Evolutionary conservation across 306 rosid genomes (phyloP).

Genomic region (Dalbergia cochinchinensis): DNA sequence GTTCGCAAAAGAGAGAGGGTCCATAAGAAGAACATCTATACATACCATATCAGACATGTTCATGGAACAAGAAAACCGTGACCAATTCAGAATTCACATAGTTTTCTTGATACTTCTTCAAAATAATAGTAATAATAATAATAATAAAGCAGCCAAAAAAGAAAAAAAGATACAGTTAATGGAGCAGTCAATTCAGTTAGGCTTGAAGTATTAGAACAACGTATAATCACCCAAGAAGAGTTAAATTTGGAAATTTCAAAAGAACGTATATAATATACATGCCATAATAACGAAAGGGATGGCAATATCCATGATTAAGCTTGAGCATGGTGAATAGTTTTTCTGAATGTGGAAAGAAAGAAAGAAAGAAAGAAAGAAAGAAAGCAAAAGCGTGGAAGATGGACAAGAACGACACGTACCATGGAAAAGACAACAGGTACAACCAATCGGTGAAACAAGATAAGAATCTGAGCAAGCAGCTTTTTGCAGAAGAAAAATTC

Average conservation of each 20-base stretch:
- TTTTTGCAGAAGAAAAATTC: background rate
- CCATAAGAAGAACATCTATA: conserved; percentile 1
- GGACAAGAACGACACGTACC: background rate
- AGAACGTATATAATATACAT: background rate
- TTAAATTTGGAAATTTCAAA: background rate
- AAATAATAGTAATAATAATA: background rate
- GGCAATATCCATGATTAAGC: background rate
- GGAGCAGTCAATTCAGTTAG: background rate
- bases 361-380: background rate
- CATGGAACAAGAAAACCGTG: conserved; percentile 18
- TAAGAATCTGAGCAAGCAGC: conserved; percentile 29
- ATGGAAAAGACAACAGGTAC: conserved; percentile 28
- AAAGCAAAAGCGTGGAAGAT: background rate
- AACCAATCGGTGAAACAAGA: conserved; percentile 4
- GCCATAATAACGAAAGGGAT: background rate
- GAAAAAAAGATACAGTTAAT: background rate
- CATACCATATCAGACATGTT: background rate
- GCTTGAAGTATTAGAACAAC: too few relatives aligned
- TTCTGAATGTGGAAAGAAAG: background rate
- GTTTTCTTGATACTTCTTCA: conserved; percentile 1
- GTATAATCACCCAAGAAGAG: background rate
- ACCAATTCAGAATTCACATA: background rate
- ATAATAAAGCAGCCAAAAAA: background rate
- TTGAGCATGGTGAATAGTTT: background rate
- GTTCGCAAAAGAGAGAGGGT: background rate